phyloP scores from a whole-genome alignment of 2,329 filamentous ascomycete genomes.

The Penicillium psychrosexuale region DNA sequence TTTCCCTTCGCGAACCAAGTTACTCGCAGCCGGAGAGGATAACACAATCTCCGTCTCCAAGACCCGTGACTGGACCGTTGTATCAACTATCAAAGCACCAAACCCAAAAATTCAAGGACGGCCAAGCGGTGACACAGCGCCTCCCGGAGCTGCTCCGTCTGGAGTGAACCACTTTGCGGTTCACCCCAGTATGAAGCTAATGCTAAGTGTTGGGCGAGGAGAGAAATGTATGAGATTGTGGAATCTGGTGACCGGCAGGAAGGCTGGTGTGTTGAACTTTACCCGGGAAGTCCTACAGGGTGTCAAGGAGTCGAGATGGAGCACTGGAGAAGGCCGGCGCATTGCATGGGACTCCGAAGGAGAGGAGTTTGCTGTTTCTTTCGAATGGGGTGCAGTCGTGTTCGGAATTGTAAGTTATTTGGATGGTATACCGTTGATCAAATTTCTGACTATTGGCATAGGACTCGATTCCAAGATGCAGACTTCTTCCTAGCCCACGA shows the following conservation, averaged over 20 bases:
- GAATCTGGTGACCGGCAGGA: constrained; percentile 96
- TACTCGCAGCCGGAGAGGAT: constrained; percentile 85
- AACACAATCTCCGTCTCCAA: constrained; percentile 85
- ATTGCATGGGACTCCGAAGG: constrained; percentile 75
- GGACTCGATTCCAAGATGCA: constrained; percentile 76
- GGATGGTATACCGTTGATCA: neutral
- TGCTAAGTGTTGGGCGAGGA: constrained; percentile 87
- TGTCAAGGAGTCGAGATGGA: constrained; percentile 71
- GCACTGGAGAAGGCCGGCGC: constrained; percentile 75
- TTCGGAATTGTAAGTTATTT: constrained; percentile 66
- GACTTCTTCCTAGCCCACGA: constrained; percentile 62
- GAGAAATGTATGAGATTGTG: constrained; percentile 90
- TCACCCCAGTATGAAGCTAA: constrained; percentile 93
- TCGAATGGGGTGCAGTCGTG: constrained; percentile 78
- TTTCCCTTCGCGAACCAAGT: constrained; percentile 82
- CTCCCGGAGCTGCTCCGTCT: constrained; percentile 73
- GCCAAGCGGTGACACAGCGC: constrained; percentile 86
- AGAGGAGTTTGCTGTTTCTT: constrained; percentile 84
- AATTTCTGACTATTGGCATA: constrained; percentile 23
- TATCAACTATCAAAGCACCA: constrained; percentile 86
- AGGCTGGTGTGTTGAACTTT: constrained; percentile 89
- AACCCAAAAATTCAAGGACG: constrained; percentile 75
- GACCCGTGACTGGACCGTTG: constrained; percentile 81
- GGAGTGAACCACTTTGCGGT: constrained; percentile 94
- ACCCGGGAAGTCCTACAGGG: constrained; percentile 67